Evolutionary conservation across 176 grass and related monocot genomes (phyloP).

Genomic region (Triticum monococcum): DNA sequence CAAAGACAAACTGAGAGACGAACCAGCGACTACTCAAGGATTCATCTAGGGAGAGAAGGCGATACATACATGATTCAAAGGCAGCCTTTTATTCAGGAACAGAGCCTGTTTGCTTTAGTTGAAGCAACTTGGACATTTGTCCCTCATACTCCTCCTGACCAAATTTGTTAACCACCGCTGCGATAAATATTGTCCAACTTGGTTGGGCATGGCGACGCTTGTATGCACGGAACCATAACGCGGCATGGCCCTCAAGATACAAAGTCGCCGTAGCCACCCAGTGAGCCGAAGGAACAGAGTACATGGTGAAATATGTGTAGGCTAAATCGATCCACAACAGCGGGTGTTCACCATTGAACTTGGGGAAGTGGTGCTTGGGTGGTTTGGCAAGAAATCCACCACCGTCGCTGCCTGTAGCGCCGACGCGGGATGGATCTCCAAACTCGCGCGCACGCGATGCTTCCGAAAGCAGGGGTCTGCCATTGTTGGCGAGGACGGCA

Average conservation of each 20-base stretch:
- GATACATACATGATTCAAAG: too few relatives aligned
- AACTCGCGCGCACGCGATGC: too few relatives aligned
- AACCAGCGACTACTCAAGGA: too few relatives aligned
- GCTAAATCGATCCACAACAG: not conserved
- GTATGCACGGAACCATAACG: not conserved
- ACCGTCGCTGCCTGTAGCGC: not conserved
- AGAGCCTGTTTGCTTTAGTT: too few relatives aligned
- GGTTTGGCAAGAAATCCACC: not conserved
- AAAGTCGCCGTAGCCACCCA: not conserved
- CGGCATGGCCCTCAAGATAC: not conserved
- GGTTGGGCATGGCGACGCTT: not conserved
- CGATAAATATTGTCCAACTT: not conserved
- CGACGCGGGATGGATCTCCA: too few relatives aligned
- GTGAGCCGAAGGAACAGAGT: not conserved
- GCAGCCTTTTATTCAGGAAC: too few relatives aligned
- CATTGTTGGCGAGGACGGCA: not conserved
- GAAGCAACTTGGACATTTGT: too few relatives aligned
- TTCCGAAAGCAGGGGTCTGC: not conserved
- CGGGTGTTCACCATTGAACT: not conserved
- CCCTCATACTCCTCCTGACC: too few relatives aligned
- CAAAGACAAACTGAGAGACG: too few relatives aligned
- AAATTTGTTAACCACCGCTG: too few relatives aligned
- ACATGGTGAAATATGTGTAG: not conserved
- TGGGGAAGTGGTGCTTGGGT: not conserved
- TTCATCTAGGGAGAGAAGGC: too few relatives aligned